Evolutionary conservation across 352 stramenopile genomes (phyloP).

Genomic region (Phytopythium montanum): DNA sequence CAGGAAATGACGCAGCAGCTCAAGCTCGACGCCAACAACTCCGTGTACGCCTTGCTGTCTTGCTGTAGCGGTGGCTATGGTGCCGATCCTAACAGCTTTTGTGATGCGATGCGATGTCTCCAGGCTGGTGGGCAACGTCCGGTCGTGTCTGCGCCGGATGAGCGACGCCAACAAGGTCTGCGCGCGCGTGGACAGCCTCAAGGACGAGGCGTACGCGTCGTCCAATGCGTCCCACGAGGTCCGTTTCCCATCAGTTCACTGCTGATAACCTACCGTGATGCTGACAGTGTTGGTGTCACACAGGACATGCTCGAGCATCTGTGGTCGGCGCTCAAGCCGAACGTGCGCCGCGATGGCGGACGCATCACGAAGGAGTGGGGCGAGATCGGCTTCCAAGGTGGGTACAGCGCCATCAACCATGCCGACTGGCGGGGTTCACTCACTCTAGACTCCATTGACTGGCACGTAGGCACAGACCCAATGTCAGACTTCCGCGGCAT

Average conservation of each 20-base stretch:
- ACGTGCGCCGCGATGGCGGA: constrained; percentile 65
- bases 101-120: neutral
- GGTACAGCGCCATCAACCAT: neutral
- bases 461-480: constrained; percentile 54
- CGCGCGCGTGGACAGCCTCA: constrained; percentile 35
- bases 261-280: neutral
- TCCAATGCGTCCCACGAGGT: constrained; percentile 64
- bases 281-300: neutral
- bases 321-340: constrained; percentile 76
- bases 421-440: neutral
- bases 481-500: constrained; percentile 87
- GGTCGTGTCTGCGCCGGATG: constrained; percentile 59
- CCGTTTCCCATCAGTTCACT: neutral
- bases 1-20: constrained; percentile 52
- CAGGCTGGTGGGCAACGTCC: constrained; percentile 67
- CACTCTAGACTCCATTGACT: neutral
- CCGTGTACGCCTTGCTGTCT: constrained; percentile 22
- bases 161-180: constrained; percentile 82
- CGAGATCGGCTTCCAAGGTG: constrained; percentile 87
- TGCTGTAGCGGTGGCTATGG: neutral
- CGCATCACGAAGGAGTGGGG: constrained; percentile 87
- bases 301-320: constrained; percentile 77
- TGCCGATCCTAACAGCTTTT: neutral
- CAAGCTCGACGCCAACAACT: constrained; percentile 41
- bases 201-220: constrained; percentile 69